Evolutionary conservation across 305 asterid genomes (phyloP), one percentile per base, ranked within the genome.

Genomic region (Ajuga reptans): DNA sequence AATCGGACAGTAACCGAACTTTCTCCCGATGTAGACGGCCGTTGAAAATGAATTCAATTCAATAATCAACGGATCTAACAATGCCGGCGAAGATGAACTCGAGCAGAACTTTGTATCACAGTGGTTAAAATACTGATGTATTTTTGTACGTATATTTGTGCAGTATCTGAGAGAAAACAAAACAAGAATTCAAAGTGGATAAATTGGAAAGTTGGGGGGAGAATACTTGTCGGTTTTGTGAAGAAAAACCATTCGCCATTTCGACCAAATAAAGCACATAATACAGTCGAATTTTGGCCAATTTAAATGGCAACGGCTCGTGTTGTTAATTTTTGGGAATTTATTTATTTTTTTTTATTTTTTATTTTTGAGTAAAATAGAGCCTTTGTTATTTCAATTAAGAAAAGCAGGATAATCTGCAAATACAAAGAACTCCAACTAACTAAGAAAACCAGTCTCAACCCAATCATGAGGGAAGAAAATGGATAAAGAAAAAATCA

Each of bases 41-140:
- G 21, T 36, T 53, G 45, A 68, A 52, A 64, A 24, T 8, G 8
- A 54, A 37, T 62, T 9, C 46, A 39, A 61, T 16, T 43, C 55
- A 52, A 42, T 3, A 66, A 62, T 62, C 66, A 11, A 67, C 70
- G 75, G 78, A 77, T 77, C 80, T 41, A 64, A 57, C 73, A 70
- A 43, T 71, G 79, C 79, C 78, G 72, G 75, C 75, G 50, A 33
- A 36, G 68, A 54, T 12, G 73, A 75, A 68, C 9, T 46, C 51
- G 53, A 29, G 36, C 59, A 37, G 39, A 10, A 63, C 0, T 68
- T 14, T 45, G 57, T 12, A 27, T 11, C 5, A 46, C 33, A 47
- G 15, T 33, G 33, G 61, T 63, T 29, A 64, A 39, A 37, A 45
- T 34, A 55, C 53, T 4, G 33, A 2, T 21, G 27, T 1, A 15